Evolutionary conservation across 2,329 filamentous ascomycete genomes (phyloP), one percentile per base, ranked within the genome.

Genomic region (Macrophomina tecta): DNA sequence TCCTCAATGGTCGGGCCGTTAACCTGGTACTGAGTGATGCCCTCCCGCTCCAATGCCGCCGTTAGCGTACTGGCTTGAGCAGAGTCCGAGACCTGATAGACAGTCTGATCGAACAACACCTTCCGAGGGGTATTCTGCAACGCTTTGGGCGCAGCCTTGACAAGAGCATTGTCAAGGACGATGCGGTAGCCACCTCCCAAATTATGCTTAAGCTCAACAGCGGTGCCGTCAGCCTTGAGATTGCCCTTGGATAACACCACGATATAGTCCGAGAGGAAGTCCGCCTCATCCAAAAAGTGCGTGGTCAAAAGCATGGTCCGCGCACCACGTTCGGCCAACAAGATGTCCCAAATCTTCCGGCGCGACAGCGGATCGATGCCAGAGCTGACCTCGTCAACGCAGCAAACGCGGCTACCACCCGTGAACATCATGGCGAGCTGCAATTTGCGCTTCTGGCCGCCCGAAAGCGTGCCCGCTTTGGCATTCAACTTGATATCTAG

Each of bases 341-440:
- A 82, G 68, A 97, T 97, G 71, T 97, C 93, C 94, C 94, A 97
- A 30, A 97, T 92, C 80, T 97, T 97, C 34, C 93, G 84, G 65
- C 94, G 85, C 23, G 91, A 94, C 1, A 97, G 82, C 0, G 94
- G 93, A 74, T 97, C 94, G 23, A 97, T 84, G 14, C 94, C 94
- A 68, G 90, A 93, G 46, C 91, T 94, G 14, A 97, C 93, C 78
- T 97, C 94, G 71, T 97, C 94, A 5, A 97, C 89, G 73, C 93
- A 95, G 79, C 94, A 97, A 0, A 97, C 90, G 30, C 88, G 88
- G 69, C 91, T 94, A 11, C 93, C 93, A 69, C 94, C 94, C 3
- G 92, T 96, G 72, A 97, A 89, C 93, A 97, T 97, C 88, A 97
- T 94, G 5, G 93, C 93, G 2, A 97, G 84, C 77, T 97, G 94